These are phyloP conservation scores for Platanus orientalis DNA, from an alignment of 164 flowering plant species.

Conservation along the genomic window DNA sequence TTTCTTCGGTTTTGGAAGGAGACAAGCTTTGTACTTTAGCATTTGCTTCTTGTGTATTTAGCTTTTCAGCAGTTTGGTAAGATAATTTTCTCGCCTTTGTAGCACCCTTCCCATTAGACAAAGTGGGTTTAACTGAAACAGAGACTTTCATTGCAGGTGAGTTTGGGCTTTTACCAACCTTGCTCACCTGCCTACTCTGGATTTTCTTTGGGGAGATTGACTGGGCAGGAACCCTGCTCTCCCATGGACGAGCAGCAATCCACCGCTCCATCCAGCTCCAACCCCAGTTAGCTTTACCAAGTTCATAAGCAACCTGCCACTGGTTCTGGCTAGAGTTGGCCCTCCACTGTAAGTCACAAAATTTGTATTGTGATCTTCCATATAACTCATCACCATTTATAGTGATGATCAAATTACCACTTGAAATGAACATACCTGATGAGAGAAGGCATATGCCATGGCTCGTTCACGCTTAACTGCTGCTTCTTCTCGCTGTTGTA, in stretches of 20 bases:
- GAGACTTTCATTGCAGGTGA: conserved; percentile 19
- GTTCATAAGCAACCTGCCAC: conserved; percentile 37
- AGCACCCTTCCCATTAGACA: conserved; percentile 40
- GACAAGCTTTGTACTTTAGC: conserved; percentile 17
- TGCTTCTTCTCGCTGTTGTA: conserved; percentile 91
- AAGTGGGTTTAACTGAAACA: conserved; percentile 29
- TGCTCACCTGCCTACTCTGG: conserved; percentile 25
- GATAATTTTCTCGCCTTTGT: conserved; percentile 47
- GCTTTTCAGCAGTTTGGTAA: conserved; percentile 40
- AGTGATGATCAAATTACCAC: background rate
- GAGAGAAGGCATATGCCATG: conserved; percentile 94
- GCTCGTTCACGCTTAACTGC: conserved; percentile 90
- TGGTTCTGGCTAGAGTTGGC: conserved; percentile 46
- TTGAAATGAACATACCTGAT: conserved; percentile 53
- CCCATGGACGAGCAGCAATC: conserved; percentile 97
- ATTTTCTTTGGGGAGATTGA: conserved; percentile 45
- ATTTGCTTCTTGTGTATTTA: conserved; percentile 18
- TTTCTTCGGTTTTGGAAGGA: conserved; percentile 14
- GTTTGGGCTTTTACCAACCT: conserved; percentile 20
- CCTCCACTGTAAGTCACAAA: conserved; percentile 56
- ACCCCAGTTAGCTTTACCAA: conserved; percentile 65
- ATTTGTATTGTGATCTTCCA: background rate
- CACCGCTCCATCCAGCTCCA: conserved; percentile 99
- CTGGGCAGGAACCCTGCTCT: conserved; percentile 44
- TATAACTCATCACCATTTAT: background rate